Evolutionary conservation across 768 basidiomycete genomes (phyloP).

Genomic region (Lentinula edodes): DNA sequence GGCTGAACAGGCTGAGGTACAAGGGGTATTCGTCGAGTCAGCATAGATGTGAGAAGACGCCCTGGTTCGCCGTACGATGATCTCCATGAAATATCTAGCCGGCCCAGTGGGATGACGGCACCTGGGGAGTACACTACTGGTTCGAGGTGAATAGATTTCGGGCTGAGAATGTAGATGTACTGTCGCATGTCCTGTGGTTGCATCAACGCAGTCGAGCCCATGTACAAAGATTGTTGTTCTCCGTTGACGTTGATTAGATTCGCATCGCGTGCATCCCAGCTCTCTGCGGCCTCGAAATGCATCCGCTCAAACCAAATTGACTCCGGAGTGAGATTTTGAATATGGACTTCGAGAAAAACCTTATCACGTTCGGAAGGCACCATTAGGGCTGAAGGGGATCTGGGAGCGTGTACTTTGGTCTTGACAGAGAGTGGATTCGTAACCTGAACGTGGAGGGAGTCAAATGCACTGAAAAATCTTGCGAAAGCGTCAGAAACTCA

Average conservation of each 20-base stretch:
- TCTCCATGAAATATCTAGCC: constrained; percentile 85
- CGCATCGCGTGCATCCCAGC: constrained; percentile 55
- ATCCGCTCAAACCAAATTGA: constrained; percentile 80
- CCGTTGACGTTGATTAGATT: constrained; percentile 34
- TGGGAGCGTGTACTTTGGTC: constrained; percentile 82
- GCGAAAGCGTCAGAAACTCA: constrained; percentile 31
- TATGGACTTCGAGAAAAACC: constrained; percentile 87
- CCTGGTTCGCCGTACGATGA: constrained; percentile 85
- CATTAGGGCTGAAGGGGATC: constrained; percentile 67
- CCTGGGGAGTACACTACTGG: constrained; percentile 59
- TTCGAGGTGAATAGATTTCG: constrained; percentile 34
- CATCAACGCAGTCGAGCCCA: constrained; percentile 62
- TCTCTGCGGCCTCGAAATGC: constrained; percentile 66
- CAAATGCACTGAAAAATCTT: neutral
- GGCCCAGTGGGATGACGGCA: constrained; percentile 71
- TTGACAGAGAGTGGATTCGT: constrained; percentile 94
- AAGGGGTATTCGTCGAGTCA: constrained; percentile 76
- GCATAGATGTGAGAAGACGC: constrained; percentile 79
- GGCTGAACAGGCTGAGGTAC: constrained; percentile 27
- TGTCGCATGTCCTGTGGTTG: constrained; percentile 84
- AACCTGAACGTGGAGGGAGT: constrained; percentile 43
- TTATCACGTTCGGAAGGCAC: constrained; percentile 65
- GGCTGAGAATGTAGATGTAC: constrained; percentile 79
- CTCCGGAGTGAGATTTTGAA: constrained; percentile 80
- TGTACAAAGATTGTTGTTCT: constrained; percentile 40